Base-by-base conservation (phyloP, 805 yeast species). In the Pichia cephalocereana region DNA sequence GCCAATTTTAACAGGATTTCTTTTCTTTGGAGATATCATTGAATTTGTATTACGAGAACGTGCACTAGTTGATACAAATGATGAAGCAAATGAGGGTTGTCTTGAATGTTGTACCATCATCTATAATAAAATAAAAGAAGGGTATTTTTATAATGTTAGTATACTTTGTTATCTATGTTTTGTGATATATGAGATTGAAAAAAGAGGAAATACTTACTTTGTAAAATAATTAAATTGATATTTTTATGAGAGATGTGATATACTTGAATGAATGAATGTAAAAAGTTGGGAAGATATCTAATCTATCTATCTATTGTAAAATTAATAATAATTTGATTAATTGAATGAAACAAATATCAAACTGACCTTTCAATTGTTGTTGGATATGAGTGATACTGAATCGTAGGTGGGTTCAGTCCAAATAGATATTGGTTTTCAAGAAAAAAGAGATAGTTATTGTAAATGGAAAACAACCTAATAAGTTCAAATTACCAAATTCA, bases 61-160 rank as follows among this genome's bases (percentile, higher is more conserved):
- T 23, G 60, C 60, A 44, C 49, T 54, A 2, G 60, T 46, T 11
- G 59, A 54, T n/a, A 74, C 67, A 56, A 75, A 64, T 41, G 83
- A 74, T 38, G 84, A 77, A 23, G 81, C 75, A 52, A 77, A 70
- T 18, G 84, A 79, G 26, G 76, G 76, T 61, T 77, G 83, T 67
- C 85, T 77, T 38, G 83, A 72, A 55, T 74, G 78, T 46, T 62
- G 61, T 38, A 71, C 43, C 59, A 55, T 58, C 57, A 66, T 59
- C 15, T 40, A 7, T 8, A 26, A 3, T 28, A 38, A n/a, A 19
- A 30, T 30, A 23, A 23, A 23, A 23, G 6, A 6, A 5, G 26
- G 26, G n/a, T n/a, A n/a, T n/a, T n/a, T n/a, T n/a, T n/a, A n/a
- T n/a, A n/a, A n/a, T 40, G 42, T 43, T 44, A 34, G 47, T 45